Evolutionary conservation across 305 asterid species (phyloP).

Genomic region (Fraxinus velutina): DNA sequence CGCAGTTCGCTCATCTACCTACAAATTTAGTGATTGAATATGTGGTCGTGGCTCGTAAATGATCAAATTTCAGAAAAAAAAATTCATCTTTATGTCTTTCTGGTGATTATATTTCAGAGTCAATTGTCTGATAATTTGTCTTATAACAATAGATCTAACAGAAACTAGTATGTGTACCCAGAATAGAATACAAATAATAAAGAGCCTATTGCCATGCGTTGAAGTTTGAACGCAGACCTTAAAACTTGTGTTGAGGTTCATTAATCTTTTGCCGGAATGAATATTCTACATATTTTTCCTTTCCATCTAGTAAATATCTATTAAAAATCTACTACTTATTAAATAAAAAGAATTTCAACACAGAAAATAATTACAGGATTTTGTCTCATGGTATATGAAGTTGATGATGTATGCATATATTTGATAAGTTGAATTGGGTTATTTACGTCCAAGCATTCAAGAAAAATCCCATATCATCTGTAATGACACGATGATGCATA

Average conservation of each 20-base stretch:
- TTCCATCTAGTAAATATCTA: not conserved
- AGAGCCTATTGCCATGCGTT: not conserved
- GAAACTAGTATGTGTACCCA: not conserved
- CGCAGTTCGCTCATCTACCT: constrained; percentile 39
- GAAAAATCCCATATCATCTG: not conserved
- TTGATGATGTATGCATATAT: not conserved
- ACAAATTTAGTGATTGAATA: not conserved
- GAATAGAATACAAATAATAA: not conserved
- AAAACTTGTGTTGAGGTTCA: not conserved
- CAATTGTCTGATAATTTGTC: not conserved
- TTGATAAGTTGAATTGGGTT: not conserved
- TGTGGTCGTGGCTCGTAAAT: not conserved
- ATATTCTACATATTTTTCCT: not conserved
- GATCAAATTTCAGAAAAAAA: not conserved
- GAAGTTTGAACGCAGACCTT: not conserved
- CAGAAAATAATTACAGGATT: not conserved
- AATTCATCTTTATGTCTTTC: not conserved
- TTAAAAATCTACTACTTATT: not conserved
- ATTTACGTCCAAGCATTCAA: not conserved
- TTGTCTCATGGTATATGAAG: not conserved
- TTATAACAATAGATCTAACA: not conserved
- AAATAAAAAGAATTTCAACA: not conserved
- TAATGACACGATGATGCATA: not conserved
- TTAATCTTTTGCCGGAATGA: not conserved
- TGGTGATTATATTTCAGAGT: not conserved